These are phyloP conservation scores for Fagus crenata DNA, from an alignment of 306 rosid genomes.

Conservation along the genomic window DNA sequence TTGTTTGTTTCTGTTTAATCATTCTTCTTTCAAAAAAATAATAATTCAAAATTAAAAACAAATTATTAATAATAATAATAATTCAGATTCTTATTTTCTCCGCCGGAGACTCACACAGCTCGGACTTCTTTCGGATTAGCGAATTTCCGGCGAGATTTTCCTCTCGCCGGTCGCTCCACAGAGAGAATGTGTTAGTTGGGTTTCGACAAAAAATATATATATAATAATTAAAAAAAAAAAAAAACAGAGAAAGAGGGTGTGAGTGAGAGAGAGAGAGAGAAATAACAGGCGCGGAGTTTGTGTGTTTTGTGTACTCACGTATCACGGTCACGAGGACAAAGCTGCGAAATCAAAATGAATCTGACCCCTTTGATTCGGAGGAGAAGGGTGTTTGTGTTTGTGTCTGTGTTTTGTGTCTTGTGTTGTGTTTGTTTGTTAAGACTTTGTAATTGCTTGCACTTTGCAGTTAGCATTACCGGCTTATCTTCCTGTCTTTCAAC, in stretches of 20 bases:
- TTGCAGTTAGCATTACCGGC: too few species aligned
- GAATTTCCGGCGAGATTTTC: constrained; percentile 51
- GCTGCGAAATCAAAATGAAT: background rate
- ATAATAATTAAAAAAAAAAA: background rate
- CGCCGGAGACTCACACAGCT: constrained; percentile 4
- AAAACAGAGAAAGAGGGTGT: background rate
- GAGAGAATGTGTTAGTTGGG: constrained; percentile 47
- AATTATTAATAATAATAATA: background rate
- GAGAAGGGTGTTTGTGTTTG: background rate
- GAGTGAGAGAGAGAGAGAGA: constrained; percentile 19
- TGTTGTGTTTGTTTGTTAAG: too few species aligned
- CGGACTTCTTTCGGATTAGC: constrained; percentile 13
- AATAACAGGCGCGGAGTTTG: constrained; percentile 40
- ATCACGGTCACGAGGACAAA: too few species aligned
- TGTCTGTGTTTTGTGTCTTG: too few species aligned
- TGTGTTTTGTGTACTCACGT: background rate
- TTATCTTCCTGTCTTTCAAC: too few species aligned
- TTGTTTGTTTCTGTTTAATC: constrained; percentile 17
- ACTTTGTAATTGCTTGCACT: too few species aligned
- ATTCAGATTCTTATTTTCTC: constrained; percentile 1
- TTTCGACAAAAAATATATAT: constrained; percentile 19
- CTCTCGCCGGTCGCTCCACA: constrained; percentile 64
- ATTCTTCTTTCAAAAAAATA: background rate
- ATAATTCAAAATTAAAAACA: too few species aligned
- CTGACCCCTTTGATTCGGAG: background rate